A percentile compares a stretch with the other conserved stretches of the same genome.
Evolutionary conservation across 768 basidiomycete species (phyloP).

Genomic region (Phallus indusiatus): DNA sequence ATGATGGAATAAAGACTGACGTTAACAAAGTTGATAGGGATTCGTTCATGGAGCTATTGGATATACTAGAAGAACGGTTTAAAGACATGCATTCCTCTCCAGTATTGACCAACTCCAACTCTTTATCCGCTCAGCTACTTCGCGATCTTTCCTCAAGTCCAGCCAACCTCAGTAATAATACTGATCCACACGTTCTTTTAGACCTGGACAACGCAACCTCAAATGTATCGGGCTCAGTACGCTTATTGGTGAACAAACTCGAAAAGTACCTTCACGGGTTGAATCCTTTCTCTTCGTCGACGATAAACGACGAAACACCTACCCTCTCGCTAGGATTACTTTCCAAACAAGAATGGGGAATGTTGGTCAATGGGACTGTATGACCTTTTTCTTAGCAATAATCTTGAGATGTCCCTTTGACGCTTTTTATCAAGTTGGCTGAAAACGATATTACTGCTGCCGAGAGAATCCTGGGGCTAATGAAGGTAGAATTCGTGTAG

Average conservation of each 20-base stretch:
- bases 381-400: neutral
- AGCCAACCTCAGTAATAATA: neutral
- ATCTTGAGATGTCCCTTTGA: neutral
- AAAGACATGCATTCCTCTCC: neutral
- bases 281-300: neutral
- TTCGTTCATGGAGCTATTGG: neutral
- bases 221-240: neutral
- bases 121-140: neutral
- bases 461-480: constrained; percentile 41
- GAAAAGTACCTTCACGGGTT: neutral
- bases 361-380: neutral
- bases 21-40: neutral
- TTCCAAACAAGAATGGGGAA: constrained; percentile 3
- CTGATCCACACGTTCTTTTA: neutral
- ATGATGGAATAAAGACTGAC: neutral
- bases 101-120: neutral
- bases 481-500: constrained; percentile 29
- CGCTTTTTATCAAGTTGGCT: constrained; percentile 28
- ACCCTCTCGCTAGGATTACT: neutral
- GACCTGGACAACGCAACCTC: neutral
- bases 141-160: neutral
- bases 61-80: neutral
- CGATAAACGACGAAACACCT: neutral
- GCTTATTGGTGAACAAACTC: neutral
- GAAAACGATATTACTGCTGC: constrained; percentile 39